phyloP scores from a whole-genome alignment of 352 stramenopile genomes.

The Phytophthora syringae region DNA sequence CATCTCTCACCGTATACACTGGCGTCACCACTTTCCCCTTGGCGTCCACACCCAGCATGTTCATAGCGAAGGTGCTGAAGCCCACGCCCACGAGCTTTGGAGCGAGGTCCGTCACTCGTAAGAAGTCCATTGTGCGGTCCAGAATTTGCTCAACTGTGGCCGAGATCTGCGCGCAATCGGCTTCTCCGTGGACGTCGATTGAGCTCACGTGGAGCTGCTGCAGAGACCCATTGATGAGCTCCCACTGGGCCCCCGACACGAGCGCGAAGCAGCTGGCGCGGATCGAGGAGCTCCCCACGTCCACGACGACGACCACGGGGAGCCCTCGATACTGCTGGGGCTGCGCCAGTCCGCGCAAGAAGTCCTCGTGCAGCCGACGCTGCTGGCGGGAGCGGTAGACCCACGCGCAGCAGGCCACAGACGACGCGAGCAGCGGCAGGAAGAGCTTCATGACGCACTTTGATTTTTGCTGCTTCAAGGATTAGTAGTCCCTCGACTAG shows the following conservation, averaged over 20 bases:
- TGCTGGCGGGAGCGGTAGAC: slow-evolving; percentile 30
- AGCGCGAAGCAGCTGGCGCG: slow-evolving; percentile 89
- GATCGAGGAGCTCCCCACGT: slow-evolving; percentile 94
- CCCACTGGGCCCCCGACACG: slow-evolving; percentile 53
- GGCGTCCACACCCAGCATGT: slow-evolving; percentile 88
- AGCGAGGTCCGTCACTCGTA: slow-evolving; percentile 50
- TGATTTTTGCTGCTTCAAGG: no score
- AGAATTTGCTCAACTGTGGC: slow-evolving; percentile 59
- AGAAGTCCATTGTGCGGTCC: slow-evolving; percentile 52
- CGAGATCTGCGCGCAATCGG: slow-evolving; percentile 52
- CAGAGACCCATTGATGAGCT: slow-evolving; percentile 68
- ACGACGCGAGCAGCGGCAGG: slow-evolving; percentile 33
- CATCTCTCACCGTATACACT: slow-evolving; percentile 72
- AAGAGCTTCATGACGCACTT: slow-evolving; percentile 34
- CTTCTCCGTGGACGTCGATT: slow-evolving; percentile 64
- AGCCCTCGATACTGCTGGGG: slow-evolving; percentile 52
- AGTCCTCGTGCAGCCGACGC: slow-evolving; percentile 23
- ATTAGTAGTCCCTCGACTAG: no score
- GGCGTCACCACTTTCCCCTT: slow-evolving; percentile 71
- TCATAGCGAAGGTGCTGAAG: slow-evolving; percentile 96
- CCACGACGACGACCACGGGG: slow-evolving; percentile 80
- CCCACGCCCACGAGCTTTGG: slow-evolving; percentile 77
- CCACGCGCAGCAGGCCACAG: slow-evolving; percentile 31
- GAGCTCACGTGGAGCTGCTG: slow-evolving; percentile 62
- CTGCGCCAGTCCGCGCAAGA: slow-evolving; percentile 39